Evolutionary conservation across 139 green algal genomes (phyloP), one percentile per base, ranked within the genome.

Genomic region (Astrephomene gubernaculifera): DNA sequence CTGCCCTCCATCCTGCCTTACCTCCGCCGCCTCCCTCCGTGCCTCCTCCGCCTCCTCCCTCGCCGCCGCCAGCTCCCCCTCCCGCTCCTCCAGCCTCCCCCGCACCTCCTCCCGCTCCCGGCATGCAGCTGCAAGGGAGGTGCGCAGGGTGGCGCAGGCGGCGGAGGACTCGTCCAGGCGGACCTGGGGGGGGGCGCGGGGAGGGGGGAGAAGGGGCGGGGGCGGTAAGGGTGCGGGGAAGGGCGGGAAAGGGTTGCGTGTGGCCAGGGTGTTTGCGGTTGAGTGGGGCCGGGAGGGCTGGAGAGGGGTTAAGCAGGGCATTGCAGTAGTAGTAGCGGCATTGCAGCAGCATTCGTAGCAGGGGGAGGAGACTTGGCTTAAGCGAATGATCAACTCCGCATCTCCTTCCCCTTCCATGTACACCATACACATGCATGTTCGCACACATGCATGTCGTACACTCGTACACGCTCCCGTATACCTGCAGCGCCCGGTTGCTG

Each of bases 41-140:
- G 71, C 14, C 35, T 80, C 65, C 3, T 87, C 88, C 72, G 88
- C 80, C n/a, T 71, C 45, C 38, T 14, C 36, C 39, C 39, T 21
- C 14, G 43, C 44, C 24, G 44, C 41, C n/a, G 60, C 27, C 41
- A 83, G 76, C 39, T 83, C 76, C 76, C 36, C 27, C n/a, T 38
- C 25, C 25, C 21, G 14, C 60, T 5, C n/a, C 21, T 53, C 61
- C 19, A 85, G 35, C 35, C 87, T 63, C 17, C 43, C n/a, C 53
- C 68, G 54, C 53, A 91, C 63, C 1, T 85, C 82, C 70, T 91
- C 83, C 8, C 53, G 72, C 4, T 33, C 8, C 29, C 64, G 7
- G 44, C 69, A 57, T 12, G 75, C 41, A 19, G 53, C 0, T 1
- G 31, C 63, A n/a, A 84, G 44, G 9, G 83, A 71, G n/a, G 86